phyloP scores from a whole-genome alignment of 2,329 filamentous ascomycete species.

The Nigrospora osmanthi region DNA sequence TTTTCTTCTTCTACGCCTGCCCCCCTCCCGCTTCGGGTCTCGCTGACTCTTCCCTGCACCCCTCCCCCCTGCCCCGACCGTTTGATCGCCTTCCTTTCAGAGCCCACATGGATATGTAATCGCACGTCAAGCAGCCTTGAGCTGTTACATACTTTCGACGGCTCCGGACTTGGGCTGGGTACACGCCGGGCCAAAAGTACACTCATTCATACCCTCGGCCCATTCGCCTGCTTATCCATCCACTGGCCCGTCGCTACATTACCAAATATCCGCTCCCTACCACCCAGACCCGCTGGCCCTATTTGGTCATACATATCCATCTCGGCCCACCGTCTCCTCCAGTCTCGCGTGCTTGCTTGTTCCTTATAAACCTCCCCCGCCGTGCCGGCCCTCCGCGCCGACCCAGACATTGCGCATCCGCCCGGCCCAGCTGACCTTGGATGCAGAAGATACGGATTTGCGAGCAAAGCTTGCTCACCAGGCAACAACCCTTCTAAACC shows the following conservation, averaged over 20 bases:
- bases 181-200: constrained; percentile 9
- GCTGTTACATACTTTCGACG: constrained; percentile 14
- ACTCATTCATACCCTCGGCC: not conserved
- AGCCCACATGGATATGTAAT: constrained; percentile 19
- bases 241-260: constrained; percentile 13
- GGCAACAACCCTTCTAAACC: constrained; percentile 9
- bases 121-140: constrained; percentile 17
- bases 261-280: constrained; percentile 13
- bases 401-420: too few relatives aligned
- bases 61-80: constrained; percentile 11
- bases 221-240: constrained; percentile 10
- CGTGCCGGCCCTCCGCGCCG: too few relatives aligned
- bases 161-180: constrained; percentile 15
- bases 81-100: constrained; percentile 17
- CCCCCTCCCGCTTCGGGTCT: constrained; percentile 8
- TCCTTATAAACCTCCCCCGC: too few relatives aligned
- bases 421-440: not conserved
- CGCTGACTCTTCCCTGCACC: constrained; percentile 11
- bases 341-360: too few relatives aligned
- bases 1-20: constrained; percentile 7
- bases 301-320: constrained; percentile 6
- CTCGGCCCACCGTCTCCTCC: too few relatives aligned
- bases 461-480: constrained; percentile 13
- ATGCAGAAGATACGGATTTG: constrained; percentile 12
- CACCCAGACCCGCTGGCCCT: constrained; percentile 2